A percentile compares a stretch with the other conserved stretches of the same genome.
Conservation (phyloP, 192 early-diverging fungal species). For the Podila epigama region DNA sequence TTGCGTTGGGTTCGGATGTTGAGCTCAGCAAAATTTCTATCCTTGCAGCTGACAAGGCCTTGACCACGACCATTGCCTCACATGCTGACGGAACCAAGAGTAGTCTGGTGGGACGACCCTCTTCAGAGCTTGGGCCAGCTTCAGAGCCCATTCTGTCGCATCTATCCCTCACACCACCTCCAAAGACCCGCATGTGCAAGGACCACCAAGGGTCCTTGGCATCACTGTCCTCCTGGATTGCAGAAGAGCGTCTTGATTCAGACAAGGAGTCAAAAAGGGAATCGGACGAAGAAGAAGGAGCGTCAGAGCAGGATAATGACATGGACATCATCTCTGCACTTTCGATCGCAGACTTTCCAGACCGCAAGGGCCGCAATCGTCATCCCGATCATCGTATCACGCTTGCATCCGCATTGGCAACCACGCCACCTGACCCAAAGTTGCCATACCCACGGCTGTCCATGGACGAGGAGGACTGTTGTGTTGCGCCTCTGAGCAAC, state of each 20-base stretch:
- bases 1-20: not conserved
- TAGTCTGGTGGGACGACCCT: too few species aligned
- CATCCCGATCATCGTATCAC: not conserved
- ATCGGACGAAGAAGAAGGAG: not conserved
- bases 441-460: not conserved
- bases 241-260: conserved; percentile 1
- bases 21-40: not conserved
- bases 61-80: not conserved
- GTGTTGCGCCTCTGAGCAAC: not conserved
- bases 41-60: not conserved
- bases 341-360: conserved; percentile 13
- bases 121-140: too few species aligned
- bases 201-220: too few species aligned
- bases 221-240: not conserved
- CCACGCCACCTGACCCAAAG: not conserved
- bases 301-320: not conserved
- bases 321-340: conserved; percentile 34
- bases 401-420: not conserved
- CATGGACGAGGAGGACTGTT: not conserved
- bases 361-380: not conserved
- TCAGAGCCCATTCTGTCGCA: not conserved
- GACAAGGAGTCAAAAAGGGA: not conserved
- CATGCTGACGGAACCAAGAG: not conserved
- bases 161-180: not conserved
- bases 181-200: not conserved